Base-by-base conservation (phyloP, 768 basidiomycete genomes). In the Naganishia vishniacii region DNA sequence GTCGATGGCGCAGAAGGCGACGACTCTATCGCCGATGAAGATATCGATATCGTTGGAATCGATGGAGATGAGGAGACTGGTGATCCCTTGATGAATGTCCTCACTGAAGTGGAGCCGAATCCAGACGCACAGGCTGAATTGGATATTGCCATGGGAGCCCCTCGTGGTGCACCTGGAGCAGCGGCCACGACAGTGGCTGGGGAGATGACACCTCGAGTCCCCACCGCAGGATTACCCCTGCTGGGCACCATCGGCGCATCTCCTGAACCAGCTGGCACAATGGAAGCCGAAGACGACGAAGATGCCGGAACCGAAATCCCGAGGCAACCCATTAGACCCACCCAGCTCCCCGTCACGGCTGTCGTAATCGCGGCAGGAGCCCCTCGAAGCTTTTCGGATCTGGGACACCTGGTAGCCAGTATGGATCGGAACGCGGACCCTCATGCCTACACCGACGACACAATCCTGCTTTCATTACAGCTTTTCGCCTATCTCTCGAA, bases 401-500 rank as follows among this genome's bases (percentile, higher is more conserved):
- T 77, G 0, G 70, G 70, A 0, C 70, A 71, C 53, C 74, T 75
- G 46, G 73, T 77, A 29, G 71, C 47, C 70, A 29, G 45, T 12
- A 45, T 60, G 59, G 59, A 60, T 44, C 41, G 45, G 12, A 62
- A 62, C 25, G 74, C 42, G 25, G 71, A 67, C 29, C 74, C 77
- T 9, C 61, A 69, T 28, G 72, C 71, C 0, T 95, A 93, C 78
- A 84, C 90, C 28, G 92, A 98, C 73, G 94, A 99, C 71, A 93
- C 95, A 67, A 90, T 98, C 0, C 80, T 98, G 1, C 83, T 93
- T 9, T 85, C 87, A 20, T 79, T 99, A 13, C 94, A 99, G 75
- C 85, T 98, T 1, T 82, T 99, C 0, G 95, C 95, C 3, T 98
- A 99, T 74, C 82, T 98, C 18, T 91, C 88, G 79, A 98, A 99